Evolutionary conservation across 129 eudicot genomes (phyloP), one percentile per base, ranked within the genome.

Genomic region (Gnaphalium uliginosum): DNA sequence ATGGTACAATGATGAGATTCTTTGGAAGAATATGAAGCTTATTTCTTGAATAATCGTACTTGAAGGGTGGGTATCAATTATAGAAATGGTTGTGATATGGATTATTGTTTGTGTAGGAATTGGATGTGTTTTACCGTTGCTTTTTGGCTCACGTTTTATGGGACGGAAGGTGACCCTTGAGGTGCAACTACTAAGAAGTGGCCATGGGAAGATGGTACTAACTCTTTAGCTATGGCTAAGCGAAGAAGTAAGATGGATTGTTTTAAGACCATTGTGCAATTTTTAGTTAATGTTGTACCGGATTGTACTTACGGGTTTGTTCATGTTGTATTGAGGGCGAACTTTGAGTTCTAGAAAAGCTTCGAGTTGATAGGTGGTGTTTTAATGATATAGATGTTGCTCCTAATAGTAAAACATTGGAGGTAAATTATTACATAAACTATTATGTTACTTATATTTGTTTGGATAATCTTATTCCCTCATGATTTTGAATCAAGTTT

Each of bases 171-270:
- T 68, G 99, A 94, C 33, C 93, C 96, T 0, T 94, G 90, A 78
- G 97, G 99, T 41, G 87, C 96, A 43, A 79, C 94, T 27, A 94
- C 99, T 46, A 90, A 94, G 85, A 37, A 66, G 80, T 94, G 99
- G 99, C 99, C 97, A 10, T 94, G 99, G 97, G 97, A 94, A 80
- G 99, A 94, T 76, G 99, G 99, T 71, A 94, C 97, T 29, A 91
- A 94, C 72, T 89, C 97, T 1, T 14, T 94, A 72, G 85, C 81
- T 48, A 91, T 94, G 97, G 99, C 97, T 48, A 94, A 91, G 81
- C 83, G 96, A 85, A 91, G 97, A 83, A 89, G 99, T 94, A 86
- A 78, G 93, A 64, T 79, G 17, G 3, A 8, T 24, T 18, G 19
- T 30, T 48, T 61, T 71, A 22, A 5, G 29, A 79, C 24, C 4